A percentile compares a stretch with the other conserved stretches of the same genome.
Conservation (phyloP, 345 rosid species). For the Cardamine chenopodiifolia region DNA sequence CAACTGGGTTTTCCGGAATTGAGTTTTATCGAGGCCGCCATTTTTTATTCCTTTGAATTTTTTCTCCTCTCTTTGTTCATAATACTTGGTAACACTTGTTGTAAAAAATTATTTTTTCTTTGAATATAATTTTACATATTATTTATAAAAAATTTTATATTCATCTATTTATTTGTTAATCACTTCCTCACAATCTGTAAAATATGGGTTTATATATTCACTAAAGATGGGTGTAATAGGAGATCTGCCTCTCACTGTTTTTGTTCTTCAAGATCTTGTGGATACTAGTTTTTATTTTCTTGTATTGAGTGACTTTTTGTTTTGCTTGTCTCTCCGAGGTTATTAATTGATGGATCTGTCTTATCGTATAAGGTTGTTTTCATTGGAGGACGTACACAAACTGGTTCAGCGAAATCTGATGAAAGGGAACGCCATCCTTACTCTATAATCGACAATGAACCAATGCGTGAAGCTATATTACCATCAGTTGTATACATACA, state of each 20-base stretch:
- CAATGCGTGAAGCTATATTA: constrained; percentile 72
- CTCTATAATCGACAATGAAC: constrained; percentile 86
- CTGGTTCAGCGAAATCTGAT: constrained; percentile 94
- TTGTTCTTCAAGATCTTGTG: not conserved
- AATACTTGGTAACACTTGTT: too few species aligned
- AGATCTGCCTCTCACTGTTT: not conserved
- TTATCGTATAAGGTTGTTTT: constrained; percentile 73
- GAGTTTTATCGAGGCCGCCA: too few species aligned
- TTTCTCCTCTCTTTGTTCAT: too few species aligned
- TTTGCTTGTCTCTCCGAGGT: not conserved
- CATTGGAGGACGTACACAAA: constrained; percentile 97
- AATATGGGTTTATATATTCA: not conserved
- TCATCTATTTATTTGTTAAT: not conserved
- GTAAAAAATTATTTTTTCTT: too few species aligned
- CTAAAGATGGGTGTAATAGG: not conserved
- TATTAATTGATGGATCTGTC: not conserved
- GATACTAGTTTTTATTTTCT: constrained; percentile 3
- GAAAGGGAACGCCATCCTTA: constrained; percentile 97
- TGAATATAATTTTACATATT: too few species aligned
- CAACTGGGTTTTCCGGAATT: too few species aligned
- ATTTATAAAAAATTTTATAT: too few species aligned
- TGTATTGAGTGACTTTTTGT: not conserved
- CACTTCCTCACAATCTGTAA: not conserved
- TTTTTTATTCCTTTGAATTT: too few species aligned
- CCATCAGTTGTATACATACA: constrained; percentile 89